A percentile compares a stretch with the other conserved stretches of the same genome.
phyloP scores from a whole-genome alignment of 768 basidiomycete species.

The Lentinula sp. region DNA sequence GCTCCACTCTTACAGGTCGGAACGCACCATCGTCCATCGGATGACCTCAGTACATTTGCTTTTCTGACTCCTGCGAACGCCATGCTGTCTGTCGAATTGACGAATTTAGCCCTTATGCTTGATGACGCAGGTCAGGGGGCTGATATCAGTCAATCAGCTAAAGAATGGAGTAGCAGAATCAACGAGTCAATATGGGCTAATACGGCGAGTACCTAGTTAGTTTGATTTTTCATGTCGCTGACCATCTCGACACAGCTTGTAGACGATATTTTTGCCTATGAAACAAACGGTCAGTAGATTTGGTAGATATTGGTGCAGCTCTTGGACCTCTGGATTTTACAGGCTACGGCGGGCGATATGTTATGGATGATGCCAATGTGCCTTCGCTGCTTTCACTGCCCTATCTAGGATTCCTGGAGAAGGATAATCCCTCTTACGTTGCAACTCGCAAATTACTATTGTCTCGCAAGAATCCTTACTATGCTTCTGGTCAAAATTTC shows the following conservation, averaged over 20 bases:
- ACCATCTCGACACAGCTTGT: constrained; percentile 37
- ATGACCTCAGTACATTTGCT: constrained; percentile 66
- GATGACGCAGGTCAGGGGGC: constrained; percentile 39
- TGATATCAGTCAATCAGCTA: constrained; percentile 50
- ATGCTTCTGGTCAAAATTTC: constrained; percentile 53
- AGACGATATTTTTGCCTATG: constrained; percentile 68
- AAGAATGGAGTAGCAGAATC: constrained; percentile 52
- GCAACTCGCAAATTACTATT: constrained; percentile 59
- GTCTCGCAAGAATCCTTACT: constrained; percentile 68
- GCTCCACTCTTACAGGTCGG: constrained; percentile 43
- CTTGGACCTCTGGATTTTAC: not conserved
- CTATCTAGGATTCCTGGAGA: constrained; percentile 72
- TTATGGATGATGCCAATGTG: constrained; percentile 86
- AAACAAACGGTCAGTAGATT: constrained; percentile 52
- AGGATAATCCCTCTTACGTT: constrained; percentile 48
- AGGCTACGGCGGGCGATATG: constrained; percentile 66
- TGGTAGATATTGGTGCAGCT: not conserved
- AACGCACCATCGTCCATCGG: constrained; percentile 72
- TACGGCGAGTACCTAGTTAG: constrained; percentile 30
- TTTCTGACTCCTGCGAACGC: constrained; percentile 78
- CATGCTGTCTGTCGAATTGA: constrained; percentile 73
- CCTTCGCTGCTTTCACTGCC: constrained; percentile 76
- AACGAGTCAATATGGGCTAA: constrained; percentile 55
- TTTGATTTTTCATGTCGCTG: not conserved
- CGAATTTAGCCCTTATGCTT: constrained; percentile 53